Conservation (phyloP, 2,329 filamentous ascomycete species). For the Hypoxylon sp. region DNA sequence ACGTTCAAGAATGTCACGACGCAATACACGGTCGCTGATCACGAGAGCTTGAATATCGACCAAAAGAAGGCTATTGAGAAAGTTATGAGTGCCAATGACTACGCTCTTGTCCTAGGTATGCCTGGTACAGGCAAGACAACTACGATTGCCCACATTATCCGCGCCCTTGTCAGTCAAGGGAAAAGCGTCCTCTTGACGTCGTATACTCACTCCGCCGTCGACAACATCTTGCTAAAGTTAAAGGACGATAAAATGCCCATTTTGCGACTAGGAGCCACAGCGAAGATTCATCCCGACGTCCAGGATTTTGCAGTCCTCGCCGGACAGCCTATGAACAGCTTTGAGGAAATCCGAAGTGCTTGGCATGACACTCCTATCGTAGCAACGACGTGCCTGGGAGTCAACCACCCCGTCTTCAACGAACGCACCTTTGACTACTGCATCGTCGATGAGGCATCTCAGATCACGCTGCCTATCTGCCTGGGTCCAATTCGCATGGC, state of each 20-base stretch:
- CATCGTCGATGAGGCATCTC: conserved; percentile 97
- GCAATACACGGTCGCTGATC: conserved; percentile 73
- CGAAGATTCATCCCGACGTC: conserved; percentile 91
- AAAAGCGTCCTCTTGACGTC: conserved; percentile 95
- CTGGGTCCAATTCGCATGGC: conserved; percentile 95
- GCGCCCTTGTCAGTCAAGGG: conserved; percentile 86
- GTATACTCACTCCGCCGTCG: conserved; percentile 97
- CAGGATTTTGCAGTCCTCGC: conserved; percentile 87
- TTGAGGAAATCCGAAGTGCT: conserved; percentile 85
- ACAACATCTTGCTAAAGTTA: conserved; percentile 97
- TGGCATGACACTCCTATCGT: conserved; percentile 92
- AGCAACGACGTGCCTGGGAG: conserved; percentile 93
- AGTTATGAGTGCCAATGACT: conserved; percentile 95
- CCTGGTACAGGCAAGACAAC: conserved; percentile 98
- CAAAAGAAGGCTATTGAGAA: conserved; percentile 90
- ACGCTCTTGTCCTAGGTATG: conserved; percentile 98
- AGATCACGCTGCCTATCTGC: conserved; percentile 96
- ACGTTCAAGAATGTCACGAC: conserved; percentile 78
- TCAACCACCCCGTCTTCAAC: conserved; percentile 89
- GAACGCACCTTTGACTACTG: conserved; percentile 96
- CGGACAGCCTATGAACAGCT: conserved; percentile 78
- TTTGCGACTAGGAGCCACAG: conserved; percentile 85
- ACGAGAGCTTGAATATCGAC: conserved; percentile 84
- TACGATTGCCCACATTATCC: conserved; percentile 97
- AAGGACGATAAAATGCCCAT: conserved; percentile 82